Percentiles rank a stretch among this genome's conserved stretches.
phyloP scores from a whole-genome alignment of 805 yeast genomes.

The Lachancea waltii region DNA sequence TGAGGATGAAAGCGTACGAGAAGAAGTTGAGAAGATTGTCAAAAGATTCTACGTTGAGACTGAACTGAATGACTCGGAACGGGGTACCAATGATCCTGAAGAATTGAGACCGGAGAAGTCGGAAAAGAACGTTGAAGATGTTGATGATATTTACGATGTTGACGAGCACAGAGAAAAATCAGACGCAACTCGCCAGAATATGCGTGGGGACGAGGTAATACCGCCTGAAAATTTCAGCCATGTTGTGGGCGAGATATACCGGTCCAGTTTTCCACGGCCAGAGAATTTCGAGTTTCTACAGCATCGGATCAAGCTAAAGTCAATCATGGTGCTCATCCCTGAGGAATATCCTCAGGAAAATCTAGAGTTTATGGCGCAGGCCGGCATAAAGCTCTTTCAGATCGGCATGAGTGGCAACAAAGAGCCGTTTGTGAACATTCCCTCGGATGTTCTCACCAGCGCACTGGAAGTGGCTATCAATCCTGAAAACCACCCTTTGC shows the following conservation, averaged over 20 bases:
- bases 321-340: conserved; percentile 78
- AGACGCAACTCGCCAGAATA: conserved; percentile 2
- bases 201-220: conserved; percentile 17
- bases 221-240: conserved; percentile 92
- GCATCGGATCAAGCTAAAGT: conserved; percentile 51
- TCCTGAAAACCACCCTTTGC: conserved; percentile 83
- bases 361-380: conserved; percentile 49
- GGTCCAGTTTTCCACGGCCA: conserved; percentile 84
- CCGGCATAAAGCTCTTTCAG: conserved; percentile 68
- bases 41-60: conserved; percentile 10
- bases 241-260: conserved; percentile 69
- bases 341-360: conserved; percentile 87
- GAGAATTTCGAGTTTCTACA: conserved; percentile 71
- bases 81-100: not conserved
- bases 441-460: conserved; percentile 60
- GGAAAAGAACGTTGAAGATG: conserved; percentile 18
- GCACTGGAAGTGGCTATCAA: conserved; percentile 77
- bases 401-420: conserved; percentile 94
- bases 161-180: conserved; percentile 21
- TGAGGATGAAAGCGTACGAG: conserved; percentile 13
- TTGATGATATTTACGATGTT: conserved; percentile 19
- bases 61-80: not conserved
- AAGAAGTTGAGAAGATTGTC: conserved; percentile 15
- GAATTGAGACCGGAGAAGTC: not conserved
- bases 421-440: conserved; percentile 81